Evolutionary conservation across 164 flowering plant genomes (phyloP).

Genomic region (Taxillus chinensis): DNA sequence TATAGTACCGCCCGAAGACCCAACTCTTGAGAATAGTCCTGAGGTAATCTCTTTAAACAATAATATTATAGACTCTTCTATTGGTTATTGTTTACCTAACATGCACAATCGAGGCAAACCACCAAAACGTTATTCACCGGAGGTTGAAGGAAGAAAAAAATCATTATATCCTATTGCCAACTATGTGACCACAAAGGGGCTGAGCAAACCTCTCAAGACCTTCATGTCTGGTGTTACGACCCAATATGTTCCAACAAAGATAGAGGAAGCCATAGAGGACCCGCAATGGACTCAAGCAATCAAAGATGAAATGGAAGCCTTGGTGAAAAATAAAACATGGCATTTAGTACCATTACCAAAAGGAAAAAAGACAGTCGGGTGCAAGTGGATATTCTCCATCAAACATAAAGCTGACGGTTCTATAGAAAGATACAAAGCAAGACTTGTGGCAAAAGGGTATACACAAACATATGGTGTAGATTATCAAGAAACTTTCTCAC

Average conservation of each 20-base stretch:
- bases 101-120: constrained; percentile 4
- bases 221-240: background rate
- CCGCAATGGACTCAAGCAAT: constrained; percentile 10
- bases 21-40: constrained; percentile 7
- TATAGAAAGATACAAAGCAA: constrained; percentile 6
- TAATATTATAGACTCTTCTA: background rate
- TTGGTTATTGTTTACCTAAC: constrained; percentile 4
- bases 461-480: constrained; percentile 3
- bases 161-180: constrained; percentile 6
- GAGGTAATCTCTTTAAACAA: constrained; percentile 5
- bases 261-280: constrained; percentile 8
- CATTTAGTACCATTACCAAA: constrained; percentile 2
- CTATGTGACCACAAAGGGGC: constrained; percentile 6
- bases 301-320: constrained; percentile 2
- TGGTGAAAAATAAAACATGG: constrained; percentile 1
- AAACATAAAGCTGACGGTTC: constrained; percentile 5
- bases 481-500: constrained; percentile 3
- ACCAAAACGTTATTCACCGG: background rate
- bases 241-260: constrained; percentile 7
- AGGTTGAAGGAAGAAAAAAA: constrained; percentile 5
- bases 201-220: constrained; percentile 6
- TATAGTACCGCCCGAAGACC: constrained; percentile 10
- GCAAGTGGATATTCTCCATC: constrained; percentile 5
- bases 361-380: constrained; percentile 7
- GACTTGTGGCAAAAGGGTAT: constrained; percentile 9